A percentile compares a stretch with the other conserved stretches of the same genome.
These are phyloP conservation scores for Sugiyamaella mastotermitis DNA, from an alignment of 805 yeast genomes.

Conservation along the genomic window DNA sequence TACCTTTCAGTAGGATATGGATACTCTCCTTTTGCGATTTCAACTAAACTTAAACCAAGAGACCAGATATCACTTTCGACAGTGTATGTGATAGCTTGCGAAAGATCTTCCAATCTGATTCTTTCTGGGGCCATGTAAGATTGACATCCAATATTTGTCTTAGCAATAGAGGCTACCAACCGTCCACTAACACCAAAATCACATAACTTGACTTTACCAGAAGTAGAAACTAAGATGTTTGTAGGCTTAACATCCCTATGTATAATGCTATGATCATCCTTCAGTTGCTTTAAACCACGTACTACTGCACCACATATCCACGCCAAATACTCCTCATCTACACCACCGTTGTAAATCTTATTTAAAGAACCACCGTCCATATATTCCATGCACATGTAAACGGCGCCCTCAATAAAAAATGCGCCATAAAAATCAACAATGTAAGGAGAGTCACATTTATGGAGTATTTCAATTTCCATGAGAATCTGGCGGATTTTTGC, in stretches of 20 bases:
- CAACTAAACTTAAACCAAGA: constrained; percentile 82
- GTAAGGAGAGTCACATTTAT: constrained; percentile 82
- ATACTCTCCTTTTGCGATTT: constrained; percentile 83
- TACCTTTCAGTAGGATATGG: constrained; percentile 97
- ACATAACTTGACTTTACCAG: constrained; percentile 85
- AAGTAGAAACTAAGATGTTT: constrained; percentile 73
- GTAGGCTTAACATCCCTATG: constrained; percentile 98
- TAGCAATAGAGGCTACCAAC: constrained; percentile 87
- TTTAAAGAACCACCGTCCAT: constrained; percentile 97
- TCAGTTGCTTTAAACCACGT: constrained; percentile 72
- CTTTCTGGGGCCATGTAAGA: constrained; percentile 99
- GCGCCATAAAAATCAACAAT: constrained; percentile 98
- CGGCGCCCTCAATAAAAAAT: constrained; percentile 95
- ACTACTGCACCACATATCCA: constrained; percentile 75
- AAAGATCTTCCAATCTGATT: constrained; percentile 48
- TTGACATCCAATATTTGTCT: constrained; percentile 96
- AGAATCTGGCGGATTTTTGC: constrained; percentile 88
- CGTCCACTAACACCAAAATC: constrained; percentile 97
- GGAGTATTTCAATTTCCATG: constrained; percentile 93
- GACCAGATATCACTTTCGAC: constrained; percentile 97
- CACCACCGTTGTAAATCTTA: constrained; percentile 70
- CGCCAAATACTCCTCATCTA: constrained; percentile 76
- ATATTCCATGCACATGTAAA: constrained; percentile 95
- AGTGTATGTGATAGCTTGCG: constrained; percentile 45
- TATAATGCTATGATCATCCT: constrained; percentile 86